Evolutionary conservation across 2,329 filamentous ascomycete species (phyloP), one percentile per base, ranked within the genome.

Genomic region (Alternaria burnsii): DNA sequence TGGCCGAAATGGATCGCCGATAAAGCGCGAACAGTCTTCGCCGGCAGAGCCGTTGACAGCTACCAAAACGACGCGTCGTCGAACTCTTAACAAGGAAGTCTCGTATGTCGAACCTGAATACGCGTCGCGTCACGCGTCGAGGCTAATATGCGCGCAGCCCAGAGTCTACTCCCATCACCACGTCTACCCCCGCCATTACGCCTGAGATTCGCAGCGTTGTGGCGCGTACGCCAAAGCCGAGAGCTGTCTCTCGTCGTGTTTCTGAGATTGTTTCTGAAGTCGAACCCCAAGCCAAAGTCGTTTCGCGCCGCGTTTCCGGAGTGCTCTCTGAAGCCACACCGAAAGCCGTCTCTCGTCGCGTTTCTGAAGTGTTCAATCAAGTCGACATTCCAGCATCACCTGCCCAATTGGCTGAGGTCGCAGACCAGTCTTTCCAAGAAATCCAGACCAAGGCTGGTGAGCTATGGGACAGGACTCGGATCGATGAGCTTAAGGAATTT

Each of bases 381-480:
- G 71, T 76, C 44, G 75, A 78, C 55, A 83, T 96, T 52, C 92
- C 92, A 22, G 88, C 92, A 9, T 93, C 92, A 2, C 93, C 93
- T 6, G 89, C 91, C 41, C 76, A 78, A 53, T 67, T 78, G 48
- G 76, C 76, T 9, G 73, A 77, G 47, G 89, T 97, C 36, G 91
- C 90, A 40, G 84, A 90, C 68, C 73, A 76, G 88, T 87, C 64
- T 88, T 96, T 75, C 61, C 70, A 93, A 95, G 80, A 88, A 86
- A 72, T 88, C 60, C 89, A 91, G 76, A 84, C 86, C 55, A 87
- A 89, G 76, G 87, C 90, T 66, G 81, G 83, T 40, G 85, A 87
- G 41, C 79, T 89, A 47, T 92, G 90, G 80, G 82, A 87, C 63
- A 84, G 87, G 52, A 89, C 88, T 4, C 87, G 88, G 66, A 85